phyloP scores from a whole-genome alignment of 768 basidiomycete species.

The Myochromella boudieri region DNA sequence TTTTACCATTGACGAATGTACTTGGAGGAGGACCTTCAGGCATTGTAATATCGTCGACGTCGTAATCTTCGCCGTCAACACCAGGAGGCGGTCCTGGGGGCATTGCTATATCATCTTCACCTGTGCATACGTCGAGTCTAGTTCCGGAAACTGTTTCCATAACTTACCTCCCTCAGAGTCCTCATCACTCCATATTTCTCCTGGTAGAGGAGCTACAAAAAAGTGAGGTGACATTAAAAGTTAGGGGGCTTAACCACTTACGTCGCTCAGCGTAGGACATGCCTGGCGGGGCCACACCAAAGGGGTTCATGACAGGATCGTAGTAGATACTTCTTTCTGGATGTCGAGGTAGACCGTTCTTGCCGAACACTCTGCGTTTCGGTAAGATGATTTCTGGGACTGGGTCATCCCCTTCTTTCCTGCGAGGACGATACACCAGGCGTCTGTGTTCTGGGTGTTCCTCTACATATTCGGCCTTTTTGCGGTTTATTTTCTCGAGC shows the following conservation, averaged over 20 bases:
- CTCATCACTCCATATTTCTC: constrained; percentile 64
- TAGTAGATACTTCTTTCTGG: constrained; percentile 94
- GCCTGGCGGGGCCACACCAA: constrained; percentile 90
- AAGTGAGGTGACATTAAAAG: constrained; percentile 3
- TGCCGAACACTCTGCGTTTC: constrained; percentile 74
- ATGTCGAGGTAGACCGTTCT: constrained; percentile 82
- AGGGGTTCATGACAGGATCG: constrained; percentile 91
- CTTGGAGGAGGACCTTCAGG: constrained; percentile 77
- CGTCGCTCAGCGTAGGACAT: constrained; percentile 94
- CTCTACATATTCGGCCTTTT: constrained; percentile 89
- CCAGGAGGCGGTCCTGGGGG: constrained; percentile 66
- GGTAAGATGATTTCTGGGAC: constrained; percentile 37
- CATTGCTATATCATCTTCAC: constrained; percentile 66
- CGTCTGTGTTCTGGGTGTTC: constrained; percentile 92
- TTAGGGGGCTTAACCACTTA: constrained; percentile 38
- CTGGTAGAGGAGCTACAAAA: constrained; percentile 53
- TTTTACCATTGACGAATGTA: constrained; percentile 19
- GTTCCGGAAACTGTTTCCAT: neutral
- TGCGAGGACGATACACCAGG: constrained; percentile 70
- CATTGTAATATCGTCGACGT: constrained; percentile 82
- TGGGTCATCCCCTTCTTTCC: constrained; percentile 41
- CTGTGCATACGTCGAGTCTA: constrained; percentile 16
- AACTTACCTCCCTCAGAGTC: constrained; percentile 46
- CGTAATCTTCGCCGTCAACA: constrained; percentile 50
- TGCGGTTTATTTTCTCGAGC: constrained; percentile 74